phyloP scores from a whole-genome alignment of 2,329 filamentous ascomycete species.

The Fonsecaea monophora region DNA sequence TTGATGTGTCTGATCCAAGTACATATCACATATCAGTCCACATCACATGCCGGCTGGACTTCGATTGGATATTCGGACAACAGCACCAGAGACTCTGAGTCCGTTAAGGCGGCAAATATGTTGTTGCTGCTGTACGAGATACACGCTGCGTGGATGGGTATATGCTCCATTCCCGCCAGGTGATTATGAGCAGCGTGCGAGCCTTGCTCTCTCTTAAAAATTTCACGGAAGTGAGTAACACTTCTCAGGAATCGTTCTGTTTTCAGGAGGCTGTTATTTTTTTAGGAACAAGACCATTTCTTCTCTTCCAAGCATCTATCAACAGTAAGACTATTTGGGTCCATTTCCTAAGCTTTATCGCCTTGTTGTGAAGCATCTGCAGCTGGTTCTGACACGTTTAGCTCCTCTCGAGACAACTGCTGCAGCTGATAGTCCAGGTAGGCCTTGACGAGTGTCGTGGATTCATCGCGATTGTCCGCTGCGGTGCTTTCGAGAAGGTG shows the following conservation, averaged over 20 bases:
- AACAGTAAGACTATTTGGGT: neutral
- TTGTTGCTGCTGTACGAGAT: too few relatives aligned
- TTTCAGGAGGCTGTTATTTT: neutral
- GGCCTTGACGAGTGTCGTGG: conserved; percentile 14
- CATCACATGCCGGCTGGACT: too few relatives aligned
- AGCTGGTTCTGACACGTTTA: neutral
- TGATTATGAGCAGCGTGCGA: neutral
- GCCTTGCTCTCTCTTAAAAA: neutral
- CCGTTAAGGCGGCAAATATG: too few relatives aligned
- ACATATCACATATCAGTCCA: too few relatives aligned
- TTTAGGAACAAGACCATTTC: neutral
- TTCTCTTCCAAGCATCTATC: neutral
- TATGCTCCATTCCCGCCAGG: too few relatives aligned
- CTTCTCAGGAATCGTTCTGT: neutral
- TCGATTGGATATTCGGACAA: too few relatives aligned
- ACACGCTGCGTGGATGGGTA: too few relatives aligned
- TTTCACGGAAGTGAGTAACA: too few relatives aligned
- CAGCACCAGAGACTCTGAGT: too few relatives aligned
- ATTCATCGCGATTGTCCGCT: neutral
- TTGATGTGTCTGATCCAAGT: too few relatives aligned
- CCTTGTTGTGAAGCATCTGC: neutral
- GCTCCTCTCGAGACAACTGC: conserved; percentile 1
- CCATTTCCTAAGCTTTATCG: neutral
- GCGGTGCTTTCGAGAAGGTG: neutral
- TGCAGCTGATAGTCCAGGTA: conserved; percentile 21